Evolutionary conservation across 202 grass and related monocot species (phyloP).

Genomic region (Cymbopogon flexuosus): DNA sequence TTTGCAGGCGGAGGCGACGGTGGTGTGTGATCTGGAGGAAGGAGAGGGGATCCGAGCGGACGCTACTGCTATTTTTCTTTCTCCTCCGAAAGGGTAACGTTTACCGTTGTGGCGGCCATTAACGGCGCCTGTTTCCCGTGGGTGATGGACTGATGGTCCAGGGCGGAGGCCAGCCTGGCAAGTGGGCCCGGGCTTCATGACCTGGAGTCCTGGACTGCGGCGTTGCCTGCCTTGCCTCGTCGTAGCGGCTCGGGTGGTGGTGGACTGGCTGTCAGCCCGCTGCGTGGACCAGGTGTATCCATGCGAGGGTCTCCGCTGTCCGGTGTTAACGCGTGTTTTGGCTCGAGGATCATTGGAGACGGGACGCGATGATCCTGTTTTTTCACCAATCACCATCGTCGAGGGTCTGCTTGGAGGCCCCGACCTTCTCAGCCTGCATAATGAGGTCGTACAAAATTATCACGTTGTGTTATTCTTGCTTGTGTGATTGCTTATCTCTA

Average conservation of each 20-base stretch:
- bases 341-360: no score
- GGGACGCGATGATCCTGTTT: no score
- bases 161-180: conserved; percentile 1
- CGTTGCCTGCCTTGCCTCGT: conserved; percentile 10
- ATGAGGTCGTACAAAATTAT: no score
- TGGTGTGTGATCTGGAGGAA: conserved; percentile 45
- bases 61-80: conserved; percentile 17
- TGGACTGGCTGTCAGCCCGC: conserved; percentile 9
- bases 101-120: conserved; percentile 54
- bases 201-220: background rate
- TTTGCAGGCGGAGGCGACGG: conserved; percentile 34
- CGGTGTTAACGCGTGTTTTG: background rate
- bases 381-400: no score
- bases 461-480: no score
- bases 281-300: conserved; percentile 13
- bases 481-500: no score
- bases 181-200: background rate
- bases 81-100: conserved; percentile 41
- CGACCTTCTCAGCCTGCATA: no score
- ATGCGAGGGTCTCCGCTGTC: background rate
- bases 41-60: conserved; percentile 36
- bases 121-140: conserved; percentile 44
- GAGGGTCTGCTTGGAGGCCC: no score
- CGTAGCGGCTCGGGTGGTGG: background rate
- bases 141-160: conserved; percentile 36